Evolutionary conservation across 192 early-diverging fungal species (phyloP), one percentile per base, ranked within the genome.

Genomic region (Chytriomyces sp.): DNA sequence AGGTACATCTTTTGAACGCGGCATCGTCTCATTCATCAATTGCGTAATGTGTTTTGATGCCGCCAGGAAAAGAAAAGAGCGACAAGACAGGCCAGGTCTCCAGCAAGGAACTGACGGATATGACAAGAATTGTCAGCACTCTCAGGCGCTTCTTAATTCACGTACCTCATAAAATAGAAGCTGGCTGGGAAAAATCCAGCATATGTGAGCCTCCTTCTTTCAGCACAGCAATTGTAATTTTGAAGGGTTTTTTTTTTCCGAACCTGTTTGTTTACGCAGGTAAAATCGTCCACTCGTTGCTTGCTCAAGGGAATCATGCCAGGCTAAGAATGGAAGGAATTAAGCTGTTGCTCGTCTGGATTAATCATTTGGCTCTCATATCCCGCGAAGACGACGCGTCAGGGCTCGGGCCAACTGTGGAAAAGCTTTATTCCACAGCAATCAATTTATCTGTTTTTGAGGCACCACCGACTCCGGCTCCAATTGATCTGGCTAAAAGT

Each of bases 301-400:
- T 94, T 6, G 83, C 86, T 45, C 84, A 86, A 50, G 82, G 85
- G 13, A 95, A 94, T 75, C 92, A 95, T 67, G 84, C 87, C 6
- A 77, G 88, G 44, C 69, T 94, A 26, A 87, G 93, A 24, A 82
- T 85, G 7, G 87, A 93, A 71, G 94, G 94, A 53, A 88, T 95
- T 70, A 85, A 87, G 20, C 69, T 95, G 18, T 76, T 95, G 5
- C 85, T 94, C 20, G 78, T 89, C 9, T 94, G 89, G 89, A 63
- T 95, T n/a, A 90, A 92, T 80, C 83, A 84, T 45, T 91, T 91
- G 50, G 84, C 88, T 4, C 80, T 83, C 3, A 88, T 91, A 50
- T 84, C 84, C 28, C 79, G 35, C 2, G 35, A 35, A 2, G 35
- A 35, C 81, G 5, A 92, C 93, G 73, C 84, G 84, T 13, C 84